Evolutionary conservation across 73 alveolate genomes (phyloP).

Genomic region (Diophrys appendiculata): DNA sequence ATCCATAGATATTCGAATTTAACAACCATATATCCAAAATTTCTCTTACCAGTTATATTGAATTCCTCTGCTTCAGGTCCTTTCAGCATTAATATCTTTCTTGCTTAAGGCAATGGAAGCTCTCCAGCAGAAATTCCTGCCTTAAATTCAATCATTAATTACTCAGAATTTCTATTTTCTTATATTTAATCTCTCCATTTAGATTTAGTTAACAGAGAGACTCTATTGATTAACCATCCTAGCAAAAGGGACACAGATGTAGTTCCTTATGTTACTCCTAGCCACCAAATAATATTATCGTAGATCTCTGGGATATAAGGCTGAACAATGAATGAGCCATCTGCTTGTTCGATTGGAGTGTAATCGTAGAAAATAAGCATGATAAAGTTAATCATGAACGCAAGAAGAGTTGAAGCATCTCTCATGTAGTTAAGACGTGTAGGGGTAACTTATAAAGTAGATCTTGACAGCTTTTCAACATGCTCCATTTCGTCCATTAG

Average conservation of each 20-base stretch:
- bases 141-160: background rate
- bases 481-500: constrained; percentile 93
- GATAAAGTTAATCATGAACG: constrained; percentile 12
- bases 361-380: constrained; percentile 3
- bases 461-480: constrained; percentile 67
- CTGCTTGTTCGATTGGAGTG: background rate
- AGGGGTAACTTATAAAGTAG: constrained; percentile 43
- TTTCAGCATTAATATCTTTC: constrained; percentile 37
- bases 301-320: background rate
- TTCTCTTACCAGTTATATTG: constrained; percentile 28
- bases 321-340: background rate
- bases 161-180: constrained; percentile 25
- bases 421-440: constrained; percentile 49
- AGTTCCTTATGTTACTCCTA: background rate
- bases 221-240: constrained; percentile 9
- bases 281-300: background rate
- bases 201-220: constrained; percentile 14
- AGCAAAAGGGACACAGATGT: background rate
- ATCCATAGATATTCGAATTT: constrained; percentile 56
- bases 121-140: constrained; percentile 15
- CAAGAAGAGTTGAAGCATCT: constrained; percentile 19
- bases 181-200: constrained; percentile 25
- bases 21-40: constrained; percentile 56
- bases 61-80: constrained; percentile 65
- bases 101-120: constrained; percentile 42